Evolutionary conservation across 495 filamentous ascomycete genomes (phyloP).

Genomic region (Parachaetomium inaequale): DNA sequence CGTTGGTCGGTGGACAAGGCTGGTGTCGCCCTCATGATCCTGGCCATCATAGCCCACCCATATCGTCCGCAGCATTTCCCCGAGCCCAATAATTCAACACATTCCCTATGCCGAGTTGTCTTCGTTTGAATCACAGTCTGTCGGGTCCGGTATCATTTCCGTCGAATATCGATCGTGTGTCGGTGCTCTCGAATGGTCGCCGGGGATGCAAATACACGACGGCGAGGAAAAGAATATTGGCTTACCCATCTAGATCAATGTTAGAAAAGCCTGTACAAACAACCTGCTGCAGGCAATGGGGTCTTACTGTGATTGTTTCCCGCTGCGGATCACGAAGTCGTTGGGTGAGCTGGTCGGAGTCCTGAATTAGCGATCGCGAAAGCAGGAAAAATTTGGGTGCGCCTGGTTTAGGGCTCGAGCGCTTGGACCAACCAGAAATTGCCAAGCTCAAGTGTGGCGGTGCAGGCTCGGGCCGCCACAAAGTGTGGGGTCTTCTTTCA

Average conservation of each 20-base stretch:
- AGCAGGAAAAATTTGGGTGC: constrained; percentile 35
- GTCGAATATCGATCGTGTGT: constrained; percentile 6
- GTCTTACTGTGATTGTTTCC: constrained; percentile 44
- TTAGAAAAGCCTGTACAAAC: constrained; percentile 21
- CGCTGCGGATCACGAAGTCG: constrained; percentile 33
- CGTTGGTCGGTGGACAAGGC: not conserved
- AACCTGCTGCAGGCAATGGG: not conserved
- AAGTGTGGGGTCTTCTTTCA: not conserved
- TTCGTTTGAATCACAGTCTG: not conserved
- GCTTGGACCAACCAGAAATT: constrained; percentile 23
- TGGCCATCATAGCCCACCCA: not conserved
- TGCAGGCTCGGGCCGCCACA: constrained; percentile 14
- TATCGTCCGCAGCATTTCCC: not conserved
- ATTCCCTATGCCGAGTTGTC: not conserved
- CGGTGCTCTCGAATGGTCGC: constrained; percentile 12
- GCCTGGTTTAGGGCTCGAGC: constrained; percentile 37
- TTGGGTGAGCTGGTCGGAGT: constrained; percentile 32
- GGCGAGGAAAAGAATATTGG: constrained; percentile 26
- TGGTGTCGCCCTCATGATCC: not conserved
- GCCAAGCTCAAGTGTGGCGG: constrained; percentile 25
- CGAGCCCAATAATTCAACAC: not conserved
- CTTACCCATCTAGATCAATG: constrained; percentile 50
- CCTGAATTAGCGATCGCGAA: constrained; percentile 34
- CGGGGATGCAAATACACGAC: constrained; percentile 1
- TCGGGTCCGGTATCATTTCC: not conserved